Evolutionary conservation across 257 asterid genomes (phyloP).

Genomic region (Linderniella brevidens): DNA sequence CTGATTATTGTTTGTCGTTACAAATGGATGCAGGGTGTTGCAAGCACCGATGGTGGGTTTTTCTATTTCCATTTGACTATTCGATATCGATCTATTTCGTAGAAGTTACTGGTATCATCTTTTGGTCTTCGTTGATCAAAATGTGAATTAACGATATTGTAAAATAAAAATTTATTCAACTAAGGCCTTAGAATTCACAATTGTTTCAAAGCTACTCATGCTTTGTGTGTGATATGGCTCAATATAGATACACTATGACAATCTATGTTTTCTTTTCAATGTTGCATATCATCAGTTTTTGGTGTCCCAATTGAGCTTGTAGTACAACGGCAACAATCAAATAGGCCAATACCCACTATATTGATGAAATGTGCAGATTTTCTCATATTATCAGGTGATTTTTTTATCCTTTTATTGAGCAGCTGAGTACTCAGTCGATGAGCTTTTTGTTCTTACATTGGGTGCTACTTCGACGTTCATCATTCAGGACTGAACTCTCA

Average conservation of each 20-base stretch:
- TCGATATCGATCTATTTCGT: too few species aligned
- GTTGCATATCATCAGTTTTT: conserved; percentile 32
- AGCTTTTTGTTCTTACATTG: background rate
- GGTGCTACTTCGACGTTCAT: background rate
- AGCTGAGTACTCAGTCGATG: background rate
- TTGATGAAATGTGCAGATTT: conserved; percentile 69
- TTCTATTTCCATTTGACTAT: background rate
- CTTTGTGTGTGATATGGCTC: too few species aligned
- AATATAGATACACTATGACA: too few species aligned
- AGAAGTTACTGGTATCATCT: too few species aligned
- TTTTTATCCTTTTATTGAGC: background rate
- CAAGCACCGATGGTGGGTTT: conserved; percentile 73
- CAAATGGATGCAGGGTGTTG: conserved; percentile 74
- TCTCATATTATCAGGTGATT: conserved; percentile 74
- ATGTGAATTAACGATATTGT: too few species aligned
- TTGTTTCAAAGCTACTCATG: too few species aligned
- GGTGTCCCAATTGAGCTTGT: conserved; percentile 68
- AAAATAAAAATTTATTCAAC: too few species aligned
- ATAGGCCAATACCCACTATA: conserved; percentile 50
- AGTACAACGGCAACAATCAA: conserved; percentile 67
- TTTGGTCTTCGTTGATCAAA: too few species aligned
- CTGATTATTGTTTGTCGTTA: background rate
- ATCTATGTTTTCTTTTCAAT: too few species aligned
- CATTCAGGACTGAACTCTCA: conserved; percentile 51
- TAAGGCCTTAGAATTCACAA: too few species aligned